phyloP scores from a whole-genome alignment of 495 filamentous ascomycete genomes.

The Penicillium longicatenatum region DNA sequence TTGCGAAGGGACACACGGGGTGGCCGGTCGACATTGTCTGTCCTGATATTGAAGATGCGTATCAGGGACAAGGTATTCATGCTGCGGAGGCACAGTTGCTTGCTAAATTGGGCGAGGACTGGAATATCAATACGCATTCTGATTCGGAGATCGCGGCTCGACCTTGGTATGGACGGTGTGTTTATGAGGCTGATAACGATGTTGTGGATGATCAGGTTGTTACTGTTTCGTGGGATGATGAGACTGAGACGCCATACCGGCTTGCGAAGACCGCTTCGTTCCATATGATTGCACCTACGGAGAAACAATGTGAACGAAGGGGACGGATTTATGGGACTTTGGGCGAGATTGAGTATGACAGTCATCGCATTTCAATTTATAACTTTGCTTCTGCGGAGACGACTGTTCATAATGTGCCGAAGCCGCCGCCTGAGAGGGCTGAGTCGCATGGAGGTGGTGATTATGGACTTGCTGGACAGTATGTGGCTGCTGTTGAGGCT shows the following conservation, averaged over 20 bases:
- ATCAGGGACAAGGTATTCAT: conserved; percentile 14
- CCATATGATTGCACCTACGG: conserved; percentile 92
- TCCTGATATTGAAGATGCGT: conserved; percentile 81
- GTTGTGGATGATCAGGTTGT: conserved; percentile 90
- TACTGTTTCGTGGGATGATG: conserved; percentile 75
- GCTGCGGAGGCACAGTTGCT: conserved; percentile 38
- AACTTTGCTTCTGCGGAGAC: conserved; percentile 37
- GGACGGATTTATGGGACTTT: conserved; percentile 80
- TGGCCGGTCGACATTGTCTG: conserved; percentile 90
- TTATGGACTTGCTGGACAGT: conserved; percentile 74
- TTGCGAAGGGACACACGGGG: conserved; percentile 58
- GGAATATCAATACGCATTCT: conserved; percentile 49
- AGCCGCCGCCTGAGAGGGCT: conserved; percentile 39
- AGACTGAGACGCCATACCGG: conserved; percentile 42
- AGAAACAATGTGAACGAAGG: conserved; percentile 80
- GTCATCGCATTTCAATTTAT: conserved; percentile 43
- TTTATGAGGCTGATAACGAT: conserved; percentile 89
- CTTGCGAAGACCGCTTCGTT: conserved; percentile 81
- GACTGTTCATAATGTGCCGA: conserved; percentile 30
- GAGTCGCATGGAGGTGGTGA: conserved; percentile 84
- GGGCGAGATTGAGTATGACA: conserved; percentile 81
- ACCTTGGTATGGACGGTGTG: conserved; percentile 91
- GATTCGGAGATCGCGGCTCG: conserved; percentile 55
- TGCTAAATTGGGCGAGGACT: conserved; percentile 63
- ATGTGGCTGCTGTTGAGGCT: conserved; percentile 76